Base-by-base conservation (phyloP, 1,284 basidiomycete genomes). In the Cryptococcus sp. region DNA sequence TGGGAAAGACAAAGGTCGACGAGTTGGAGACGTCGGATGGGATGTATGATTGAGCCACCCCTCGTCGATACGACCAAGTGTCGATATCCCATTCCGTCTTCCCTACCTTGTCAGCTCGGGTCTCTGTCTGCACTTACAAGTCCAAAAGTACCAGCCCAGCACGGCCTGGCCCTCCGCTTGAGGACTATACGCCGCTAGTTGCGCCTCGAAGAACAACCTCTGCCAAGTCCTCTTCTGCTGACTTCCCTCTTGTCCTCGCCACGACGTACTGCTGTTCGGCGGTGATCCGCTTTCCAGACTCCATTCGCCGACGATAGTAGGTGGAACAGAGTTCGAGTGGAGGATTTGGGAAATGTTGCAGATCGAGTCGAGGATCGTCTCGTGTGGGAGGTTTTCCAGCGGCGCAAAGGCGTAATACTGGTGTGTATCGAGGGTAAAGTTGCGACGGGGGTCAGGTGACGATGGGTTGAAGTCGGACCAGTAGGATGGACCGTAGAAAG, bases 361-460 rank as follows among this genome's bases (percentile, higher is more conserved):
- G 18, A 67, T 56, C 12, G 55, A 54, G 10, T 66, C 51, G 31
- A 70, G 48, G 31, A 70, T 70, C 10, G 48, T 45, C 10, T 53
- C 53, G 19, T 61, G 61, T 0, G 68, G 53, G 0, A 70, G 52
- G 40, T 68, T 63, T 33, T 62, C 51, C 2, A 57, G 35, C 7
- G 65, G 65, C 2, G 58, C 45, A 47, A 68, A 70, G 3, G 68
- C 65, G 50, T 67, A 70, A 50, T 70, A 70, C 36, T 68, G 60
- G 41, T 70, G 68, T 0, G 59, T 60, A 35, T 70, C 68, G 34
- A 70, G 40, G 10, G 50, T 52, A 34, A 64, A 48, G 42, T 53
- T 54, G 22, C 50, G 41, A 1, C 57, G 45, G 5, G 42, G 26
- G 18, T 61, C 37, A 7, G 53, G 39, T 21, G 48, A 48, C 22